These are phyloP conservation scores for Talaromyces liani DNA, from an alignment of 495 filamentous ascomycete genomes.

Conservation along the genomic window DNA sequence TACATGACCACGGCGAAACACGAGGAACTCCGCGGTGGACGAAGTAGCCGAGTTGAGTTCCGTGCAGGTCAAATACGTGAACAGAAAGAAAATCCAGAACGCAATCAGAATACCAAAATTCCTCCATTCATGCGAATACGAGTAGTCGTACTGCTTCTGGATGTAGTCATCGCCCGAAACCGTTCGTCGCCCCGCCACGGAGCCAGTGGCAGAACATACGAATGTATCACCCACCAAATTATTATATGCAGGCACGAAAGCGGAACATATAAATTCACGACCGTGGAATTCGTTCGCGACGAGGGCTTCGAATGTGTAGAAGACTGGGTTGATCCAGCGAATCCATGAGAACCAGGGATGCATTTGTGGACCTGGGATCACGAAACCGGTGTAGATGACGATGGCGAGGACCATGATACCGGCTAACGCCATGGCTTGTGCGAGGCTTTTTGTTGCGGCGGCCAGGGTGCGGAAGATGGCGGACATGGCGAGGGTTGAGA, in stretches of 20 bases:
- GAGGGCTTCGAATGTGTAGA: slow-evolving; percentile 36
- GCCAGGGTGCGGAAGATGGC: slow-evolving; percentile 38
- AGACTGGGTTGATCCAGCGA: slow-evolving; percentile 35
- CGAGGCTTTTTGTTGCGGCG: slow-evolving; percentile 32
- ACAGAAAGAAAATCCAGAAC: slow-evolving; percentile 51
- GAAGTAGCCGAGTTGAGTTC: slow-evolving; percentile 37
- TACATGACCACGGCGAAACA: slow-evolving; percentile 27
- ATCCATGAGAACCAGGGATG: slow-evolving; percentile 42
- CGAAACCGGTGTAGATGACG: slow-evolving; percentile 38
- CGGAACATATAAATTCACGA: slow-evolving; percentile 37
- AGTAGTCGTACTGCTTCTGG: slow-evolving; percentile 42
- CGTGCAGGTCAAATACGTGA: slow-evolving; percentile 36
- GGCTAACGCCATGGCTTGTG: slow-evolving; percentile 37
- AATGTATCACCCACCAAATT: slow-evolving; percentile 26
- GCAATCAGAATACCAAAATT: slow-evolving; percentile 59
- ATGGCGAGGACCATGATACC: slow-evolving; percentile 34
- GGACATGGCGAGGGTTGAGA: slow-evolving; percentile 48
- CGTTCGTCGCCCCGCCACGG: slow-evolving; percentile 32
- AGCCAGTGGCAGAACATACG: slow-evolving; percentile 43
- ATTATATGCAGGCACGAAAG: slow-evolving; percentile 39
- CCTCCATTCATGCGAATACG: slow-evolving; percentile 51
- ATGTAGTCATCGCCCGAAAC: slow-evolving; percentile 47
- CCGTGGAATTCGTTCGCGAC: slow-evolving; percentile 53
- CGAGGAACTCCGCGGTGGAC: slow-evolving; percentile 25
- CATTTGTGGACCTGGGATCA: slow-evolving; percentile 35